These are phyloP conservation scores for Arxiozyma telluris DNA, from an alignment of 1,139 yeast species.

Conservation along the genomic window DNA sequence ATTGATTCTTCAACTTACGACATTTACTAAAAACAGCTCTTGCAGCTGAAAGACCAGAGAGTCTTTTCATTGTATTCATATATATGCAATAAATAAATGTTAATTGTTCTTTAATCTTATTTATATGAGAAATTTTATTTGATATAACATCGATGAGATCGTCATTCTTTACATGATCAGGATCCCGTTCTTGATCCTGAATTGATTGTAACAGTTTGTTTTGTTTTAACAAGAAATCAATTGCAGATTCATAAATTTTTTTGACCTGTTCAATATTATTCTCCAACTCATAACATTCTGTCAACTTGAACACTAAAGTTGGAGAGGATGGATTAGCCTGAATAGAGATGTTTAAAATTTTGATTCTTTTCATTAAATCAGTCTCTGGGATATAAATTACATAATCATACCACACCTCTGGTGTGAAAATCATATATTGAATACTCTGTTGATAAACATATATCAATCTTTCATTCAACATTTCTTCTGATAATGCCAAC, in stretches of 20 bases:
- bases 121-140: conserved; percentile 4
- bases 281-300: conserved; percentile 61
- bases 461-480: conserved; percentile 51
- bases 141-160: neutral
- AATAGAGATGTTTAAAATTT: conserved; percentile 48
- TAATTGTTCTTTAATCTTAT: conserved; percentile 17
- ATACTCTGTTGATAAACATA: conserved; percentile 69
- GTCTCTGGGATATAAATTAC: conserved; percentile 24
- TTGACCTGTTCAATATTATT: conserved; percentile 46
- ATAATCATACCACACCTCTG: conserved; percentile 82
- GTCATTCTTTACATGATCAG: neutral
- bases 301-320: conserved; percentile 54
- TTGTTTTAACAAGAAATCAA: conserved; percentile 35
- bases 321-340: conserved; percentile 64
- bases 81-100: conserved; percentile 40
- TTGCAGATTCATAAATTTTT: conserved; percentile 42
- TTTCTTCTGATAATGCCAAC: conserved; percentile 46
- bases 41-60: conserved; percentile 64
- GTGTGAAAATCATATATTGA: conserved; percentile 58
- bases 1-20: conserved; percentile 37
- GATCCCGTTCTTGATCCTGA: conserved; percentile 12
- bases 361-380: conserved; percentile 16
- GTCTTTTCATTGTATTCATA: conserved; percentile 53
- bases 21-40: conserved; percentile 58
- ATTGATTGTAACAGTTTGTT: conserved; percentile 28